Base-by-base conservation (phyloP, 805 yeast species). In the Pichia cephalocereana region DNA sequence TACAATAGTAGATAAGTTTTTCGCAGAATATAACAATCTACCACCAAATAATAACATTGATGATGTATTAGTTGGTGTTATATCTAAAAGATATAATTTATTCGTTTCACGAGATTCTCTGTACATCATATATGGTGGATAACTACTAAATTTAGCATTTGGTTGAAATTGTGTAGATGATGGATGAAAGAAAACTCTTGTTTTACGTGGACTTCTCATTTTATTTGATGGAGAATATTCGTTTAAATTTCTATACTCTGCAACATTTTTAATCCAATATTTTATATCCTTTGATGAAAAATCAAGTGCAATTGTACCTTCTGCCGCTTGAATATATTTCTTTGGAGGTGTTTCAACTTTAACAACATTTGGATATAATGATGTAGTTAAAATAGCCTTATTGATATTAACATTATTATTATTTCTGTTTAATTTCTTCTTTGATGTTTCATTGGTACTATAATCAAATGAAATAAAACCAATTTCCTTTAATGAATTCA, bases 41-140 rank as follows among this genome's bases (percentile, higher is more conserved):
- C 95, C 93, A 10, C 96, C 96, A 64, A 91, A 87, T 32, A 91
- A 66, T n/a, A 89, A 62, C 3, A 86, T 73, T 0, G 95, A 80
- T 28, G 84, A 65, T 0, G 86, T 77, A 4, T 83, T 74, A 1
- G 88, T 77, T 1, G 97, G 97, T 0, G 97, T 90, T 10, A 87
- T 63, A 41, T 83, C 93, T 44, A 84, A 72, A 39, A 90, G 63
- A 59, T 75, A 93, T 18, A 83, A 68, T 60, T 84, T 89, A 15
- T 79, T 62, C 0, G 95, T 86, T 2, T 56, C 57, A 51, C 76
- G 76, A 18, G 88, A 77, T 1, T 78, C 62, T 27, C 73, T 74
- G 59, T 71, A 91, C 2, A 82, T 77, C 38, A 86, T 68, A 58
- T 86, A 91, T 11, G 67, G 57, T 2, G 68, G 55, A 27, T 58